Evolutionary conservation across 495 filamentous ascomycete genomes (phyloP).

Genomic region (Aspergillus steynii): DNA sequence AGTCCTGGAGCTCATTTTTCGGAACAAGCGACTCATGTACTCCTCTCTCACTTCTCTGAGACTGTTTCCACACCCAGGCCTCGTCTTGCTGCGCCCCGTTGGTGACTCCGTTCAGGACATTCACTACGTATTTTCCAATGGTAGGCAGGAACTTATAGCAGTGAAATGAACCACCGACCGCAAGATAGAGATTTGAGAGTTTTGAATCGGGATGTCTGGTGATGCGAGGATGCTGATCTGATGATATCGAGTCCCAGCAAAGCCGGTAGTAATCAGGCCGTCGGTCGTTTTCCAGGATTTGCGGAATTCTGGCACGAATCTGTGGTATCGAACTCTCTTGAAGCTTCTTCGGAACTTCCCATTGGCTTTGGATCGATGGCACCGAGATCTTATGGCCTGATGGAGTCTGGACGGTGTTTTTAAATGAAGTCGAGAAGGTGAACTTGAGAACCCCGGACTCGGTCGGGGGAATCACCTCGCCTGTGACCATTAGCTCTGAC

Average conservation of each 20-base stretch:
- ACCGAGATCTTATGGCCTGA: conserved; percentile 34
- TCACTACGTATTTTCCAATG: conserved; percentile 56
- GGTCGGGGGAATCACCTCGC: conserved; percentile 37
- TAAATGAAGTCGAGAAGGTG: conserved; percentile 34
- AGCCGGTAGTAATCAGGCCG: conserved; percentile 28
- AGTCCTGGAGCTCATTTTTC: conserved; percentile 12
- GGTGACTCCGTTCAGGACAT: conserved; percentile 41
- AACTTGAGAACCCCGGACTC: conserved; percentile 35
- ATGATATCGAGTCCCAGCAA: conserved; percentile 35
- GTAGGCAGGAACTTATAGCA: conserved; percentile 61
- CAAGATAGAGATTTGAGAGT: conserved; percentile 43
- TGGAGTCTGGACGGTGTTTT: conserved; percentile 28
- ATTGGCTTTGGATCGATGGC: conserved; percentile 22
- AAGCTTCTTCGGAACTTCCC: conserved; percentile 16
- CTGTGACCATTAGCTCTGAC: conserved; percentile 14
- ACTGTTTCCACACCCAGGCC: conserved; percentile 35
- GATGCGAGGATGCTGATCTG: conserved; percentile 55
- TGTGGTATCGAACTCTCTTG: conserved; percentile 9
- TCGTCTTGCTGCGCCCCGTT: conserved; percentile 33
- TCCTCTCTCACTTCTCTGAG: neutral
- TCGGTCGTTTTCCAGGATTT: conserved; percentile 22
- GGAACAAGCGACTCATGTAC: conserved; percentile 19
- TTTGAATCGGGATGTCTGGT: conserved; percentile 40
- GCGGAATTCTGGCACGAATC: conserved; percentile 22
- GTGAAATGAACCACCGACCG: conserved; percentile 49